Percentiles rank a stretch among this genome's conserved stretches.
These are phyloP conservation scores for Vitis riparia DNA, from an alignment of 164 flowering plant species.

Conservation along the genomic window DNA sequence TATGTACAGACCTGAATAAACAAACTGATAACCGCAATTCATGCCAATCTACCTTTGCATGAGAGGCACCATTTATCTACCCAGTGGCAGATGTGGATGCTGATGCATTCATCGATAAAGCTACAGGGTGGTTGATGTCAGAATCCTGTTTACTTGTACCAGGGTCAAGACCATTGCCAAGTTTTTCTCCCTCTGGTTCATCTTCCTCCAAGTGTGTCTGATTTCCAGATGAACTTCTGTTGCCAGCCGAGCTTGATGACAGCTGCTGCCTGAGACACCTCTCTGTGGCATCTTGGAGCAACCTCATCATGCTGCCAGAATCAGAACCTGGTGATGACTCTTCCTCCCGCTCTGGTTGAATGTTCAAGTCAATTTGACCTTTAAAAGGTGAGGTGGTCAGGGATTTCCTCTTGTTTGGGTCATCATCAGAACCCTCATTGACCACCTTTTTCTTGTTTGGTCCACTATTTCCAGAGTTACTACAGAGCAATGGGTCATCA, in stretches of 20 bases:
- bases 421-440: slow-evolving; percentile 36
- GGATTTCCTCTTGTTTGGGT: slow-evolving; percentile 30
- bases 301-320: slow-evolving; percentile 34
- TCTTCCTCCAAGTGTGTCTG: slow-evolving; percentile 14
- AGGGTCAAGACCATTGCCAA: slow-evolving; percentile 5
- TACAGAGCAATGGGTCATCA: slow-evolving; percentile 25
- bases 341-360: slow-evolving; percentile 82
- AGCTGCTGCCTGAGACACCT: slow-evolving; percentile 31
- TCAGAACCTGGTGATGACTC: slow-evolving; percentile 55
- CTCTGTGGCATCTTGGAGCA: slow-evolving; percentile 41
- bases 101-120: slow-evolving; percentile 14
- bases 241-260: slow-evolving; percentile 12
- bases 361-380: slow-evolving; percentile 78
- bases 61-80: not conserved
- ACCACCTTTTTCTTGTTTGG: slow-evolving; percentile 21
- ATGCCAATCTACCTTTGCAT: not conserved
- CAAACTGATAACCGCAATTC: not conserved
- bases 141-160: slow-evolving; percentile 12
- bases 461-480: slow-evolving; percentile 26
- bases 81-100: slow-evolving; percentile 19
- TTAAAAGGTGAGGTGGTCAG: slow-evolving; percentile 51
- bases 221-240: slow-evolving; percentile 11
- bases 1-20: slow-evolving; percentile 29
- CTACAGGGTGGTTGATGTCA: slow-evolving; percentile 13
- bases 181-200: slow-evolving; percentile 19